These are phyloP conservation scores for Lentinula edodes DNA, from an alignment of 768 basidiomycete genomes.

Conservation along the genomic window DNA sequence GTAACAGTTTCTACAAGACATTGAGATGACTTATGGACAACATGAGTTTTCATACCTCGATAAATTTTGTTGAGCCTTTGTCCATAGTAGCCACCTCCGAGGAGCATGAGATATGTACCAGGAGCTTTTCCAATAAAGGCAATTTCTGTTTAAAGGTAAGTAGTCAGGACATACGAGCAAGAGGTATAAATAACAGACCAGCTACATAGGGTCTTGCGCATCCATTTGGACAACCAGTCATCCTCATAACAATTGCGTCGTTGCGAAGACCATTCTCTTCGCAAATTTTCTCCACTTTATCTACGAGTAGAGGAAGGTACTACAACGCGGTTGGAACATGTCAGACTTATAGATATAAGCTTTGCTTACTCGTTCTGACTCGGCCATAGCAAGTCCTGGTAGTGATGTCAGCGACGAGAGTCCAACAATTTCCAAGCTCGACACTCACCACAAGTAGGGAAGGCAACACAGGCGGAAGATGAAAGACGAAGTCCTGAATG, in stretches of 20 bases:
- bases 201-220: slow-evolving; percentile 93
- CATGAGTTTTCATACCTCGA: slow-evolving; percentile 43
- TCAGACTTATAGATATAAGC: not conserved
- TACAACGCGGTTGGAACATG: slow-evolving; percentile 19
- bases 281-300: slow-evolving; percentile 92
- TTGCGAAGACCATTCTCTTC: slow-evolving; percentile 91
- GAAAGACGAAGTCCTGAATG: slow-evolving; percentile 78
- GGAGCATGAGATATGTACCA: slow-evolving; percentile 88
- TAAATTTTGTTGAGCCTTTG: slow-evolving; percentile 96
- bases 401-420: slow-evolving; percentile 1
- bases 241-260: slow-evolving; percentile 96
- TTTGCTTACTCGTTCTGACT: slow-evolving; percentile 45
- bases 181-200: slow-evolving; percentile 37
- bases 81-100: slow-evolving; percentile 93
- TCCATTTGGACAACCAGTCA: slow-evolving; percentile 96
- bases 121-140: slow-evolving; percentile 97
- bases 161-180: not conserved
- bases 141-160: slow-evolving; percentile 51
- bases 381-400: slow-evolving; percentile 38
- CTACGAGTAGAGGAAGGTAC: slow-evolving; percentile 89
- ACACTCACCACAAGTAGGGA: slow-evolving; percentile 84
- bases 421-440: not conserved
- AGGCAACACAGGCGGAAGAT: slow-evolving; percentile 94
- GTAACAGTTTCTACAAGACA: slow-evolving; percentile 67
- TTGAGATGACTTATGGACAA: no score